A percentile compares a stretch with the other conserved stretches of the same genome.
phyloP scores from a whole-genome alignment of 2,329 filamentous ascomycete species.

The Aspergillaceae sp. region DNA sequence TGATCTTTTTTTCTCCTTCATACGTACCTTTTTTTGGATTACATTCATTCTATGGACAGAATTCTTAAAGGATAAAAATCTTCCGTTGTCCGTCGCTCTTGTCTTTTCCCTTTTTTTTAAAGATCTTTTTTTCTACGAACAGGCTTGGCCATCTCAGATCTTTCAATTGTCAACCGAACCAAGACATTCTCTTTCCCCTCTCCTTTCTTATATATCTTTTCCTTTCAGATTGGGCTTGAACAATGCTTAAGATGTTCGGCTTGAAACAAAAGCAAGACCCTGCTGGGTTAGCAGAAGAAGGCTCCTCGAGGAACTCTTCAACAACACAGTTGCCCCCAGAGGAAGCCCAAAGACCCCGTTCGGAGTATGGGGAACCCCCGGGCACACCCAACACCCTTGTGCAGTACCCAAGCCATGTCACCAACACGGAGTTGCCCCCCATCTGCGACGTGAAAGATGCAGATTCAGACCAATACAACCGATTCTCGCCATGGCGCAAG shows the following conservation, averaged over 20 bases:
- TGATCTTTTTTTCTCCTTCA: background rate
- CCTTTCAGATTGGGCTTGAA: background rate
- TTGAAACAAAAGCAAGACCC: background rate
- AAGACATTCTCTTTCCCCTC: background rate
- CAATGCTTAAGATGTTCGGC: constrained; percentile 3
- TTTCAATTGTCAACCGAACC: background rate
- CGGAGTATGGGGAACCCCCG: constrained; percentile 9
- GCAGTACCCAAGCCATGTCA: constrained; percentile 24
- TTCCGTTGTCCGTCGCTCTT: background rate
- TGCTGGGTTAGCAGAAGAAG: constrained; percentile 4
- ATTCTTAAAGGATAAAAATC: background rate
- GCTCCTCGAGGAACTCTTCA: constrained; percentile 6
- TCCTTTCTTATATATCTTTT: background rate
- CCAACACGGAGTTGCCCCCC: constrained; percentile 22
- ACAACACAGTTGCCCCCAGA: constrained; percentile 7
- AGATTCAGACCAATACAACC: constrained; percentile 54
- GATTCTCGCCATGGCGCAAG: constrained; percentile 55
- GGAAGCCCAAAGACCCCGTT: constrained; percentile 3
- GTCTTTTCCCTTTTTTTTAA: background rate
- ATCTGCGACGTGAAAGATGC: constrained; percentile 26
- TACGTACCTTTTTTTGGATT: background rate
- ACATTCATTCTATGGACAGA: background rate
- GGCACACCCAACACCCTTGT: constrained; percentile 19
- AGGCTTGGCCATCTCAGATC: background rate
- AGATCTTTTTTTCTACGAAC: background rate